These are phyloP conservation scores for Oryza australiensis DNA, from an alignment of 176 grass and related monocot genomes.

Conservation along the genomic window DNA sequence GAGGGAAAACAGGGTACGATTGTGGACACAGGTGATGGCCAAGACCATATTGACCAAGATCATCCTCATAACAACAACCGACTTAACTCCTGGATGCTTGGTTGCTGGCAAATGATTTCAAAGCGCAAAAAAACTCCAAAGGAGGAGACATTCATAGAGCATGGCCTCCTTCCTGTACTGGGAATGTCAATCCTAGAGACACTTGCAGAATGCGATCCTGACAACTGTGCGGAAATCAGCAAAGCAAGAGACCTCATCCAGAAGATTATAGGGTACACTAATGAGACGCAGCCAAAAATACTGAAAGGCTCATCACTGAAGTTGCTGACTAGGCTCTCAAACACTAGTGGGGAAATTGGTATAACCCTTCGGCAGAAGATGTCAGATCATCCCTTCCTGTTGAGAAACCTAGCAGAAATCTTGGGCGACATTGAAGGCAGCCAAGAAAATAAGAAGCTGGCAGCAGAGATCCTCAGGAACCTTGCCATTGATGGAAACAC, in stretches of 20 bases:
- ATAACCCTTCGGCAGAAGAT: not conserved
- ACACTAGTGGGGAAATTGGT: not conserved
- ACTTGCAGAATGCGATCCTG: slow-evolving; percentile 20
- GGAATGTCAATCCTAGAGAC: slow-evolving; percentile 26
- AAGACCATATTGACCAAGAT: too few relatives aligned
- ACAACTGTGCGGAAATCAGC: slow-evolving; percentile 24
- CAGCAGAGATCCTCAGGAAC: slow-evolving; percentile 1
- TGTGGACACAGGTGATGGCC: not conserved
- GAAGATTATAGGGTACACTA: slow-evolving; percentile 24
- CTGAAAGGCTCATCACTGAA: slow-evolving; percentile 9
- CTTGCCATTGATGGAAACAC: not conserved
- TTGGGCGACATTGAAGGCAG: not conserved
- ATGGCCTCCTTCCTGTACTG: not conserved
- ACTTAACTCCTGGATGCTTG: not conserved
- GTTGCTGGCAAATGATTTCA: not conserved
- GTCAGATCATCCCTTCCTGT: slow-evolving; percentile 13
- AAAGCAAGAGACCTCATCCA: not conserved
- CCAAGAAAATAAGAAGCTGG: not conserved
- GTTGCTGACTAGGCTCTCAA: slow-evolving; percentile 2
- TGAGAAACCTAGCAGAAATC: slow-evolving; percentile 26
- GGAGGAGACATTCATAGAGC: not conserved
- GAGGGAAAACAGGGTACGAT: not conserved
- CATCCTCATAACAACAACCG: not conserved
- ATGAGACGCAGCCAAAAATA: not conserved
- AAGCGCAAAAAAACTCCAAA: not conserved